Percentiles rank a stretch among this genome's conserved stretches.
These are phyloP conservation scores for Pichia manshurica DNA, from an alignment of 805 yeast genomes.

Conservation along the genomic window DNA sequence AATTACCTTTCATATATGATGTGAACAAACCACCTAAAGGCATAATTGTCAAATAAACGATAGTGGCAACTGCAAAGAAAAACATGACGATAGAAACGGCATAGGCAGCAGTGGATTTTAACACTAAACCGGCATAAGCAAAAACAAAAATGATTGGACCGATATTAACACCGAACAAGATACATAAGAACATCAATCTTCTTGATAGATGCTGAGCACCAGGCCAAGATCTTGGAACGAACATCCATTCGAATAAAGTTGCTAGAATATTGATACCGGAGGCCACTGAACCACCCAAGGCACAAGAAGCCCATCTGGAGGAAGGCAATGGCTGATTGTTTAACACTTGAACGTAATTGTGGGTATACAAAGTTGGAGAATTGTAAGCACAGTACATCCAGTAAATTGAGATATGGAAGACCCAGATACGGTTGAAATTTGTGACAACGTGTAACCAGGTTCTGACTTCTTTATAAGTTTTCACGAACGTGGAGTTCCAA, in stretches of 20 bases:
- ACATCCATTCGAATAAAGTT: conserved; percentile 87
- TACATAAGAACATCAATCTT: conserved; percentile 69
- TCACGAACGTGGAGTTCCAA: conserved; percentile 90
- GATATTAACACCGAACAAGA: conserved; percentile 64
- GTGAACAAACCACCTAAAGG: conserved; percentile 97
- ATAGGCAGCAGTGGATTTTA: conserved; percentile 64
- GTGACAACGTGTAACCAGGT: conserved; percentile 96
- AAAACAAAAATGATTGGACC: conserved; percentile 85
- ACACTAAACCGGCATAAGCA: conserved; percentile 66
- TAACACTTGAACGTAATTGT: conserved; percentile 73
- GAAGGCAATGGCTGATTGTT: conserved; percentile 88
- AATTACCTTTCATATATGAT: conserved; percentile 77
- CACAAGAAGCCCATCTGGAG: conserved; percentile 87
- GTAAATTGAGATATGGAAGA: conserved; percentile 79
- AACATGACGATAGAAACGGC: conserved; percentile 82
- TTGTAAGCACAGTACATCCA: conserved; percentile 96
- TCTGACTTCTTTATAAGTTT: conserved; percentile 92
- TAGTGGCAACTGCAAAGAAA: conserved; percentile 79
- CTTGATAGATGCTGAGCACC: conserved; percentile 96
- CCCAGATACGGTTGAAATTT: conserved; percentile 97
- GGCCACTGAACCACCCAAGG: conserved; percentile 90
- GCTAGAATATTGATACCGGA: conserved; percentile 76
- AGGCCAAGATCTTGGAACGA: conserved; percentile 97
- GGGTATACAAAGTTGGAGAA: conserved; percentile 87
- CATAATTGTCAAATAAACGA: conserved; percentile 85